Evolutionary conservation across 768 basidiomycete species (phyloP).

Genomic region (Termitomyces sp.): DNA sequence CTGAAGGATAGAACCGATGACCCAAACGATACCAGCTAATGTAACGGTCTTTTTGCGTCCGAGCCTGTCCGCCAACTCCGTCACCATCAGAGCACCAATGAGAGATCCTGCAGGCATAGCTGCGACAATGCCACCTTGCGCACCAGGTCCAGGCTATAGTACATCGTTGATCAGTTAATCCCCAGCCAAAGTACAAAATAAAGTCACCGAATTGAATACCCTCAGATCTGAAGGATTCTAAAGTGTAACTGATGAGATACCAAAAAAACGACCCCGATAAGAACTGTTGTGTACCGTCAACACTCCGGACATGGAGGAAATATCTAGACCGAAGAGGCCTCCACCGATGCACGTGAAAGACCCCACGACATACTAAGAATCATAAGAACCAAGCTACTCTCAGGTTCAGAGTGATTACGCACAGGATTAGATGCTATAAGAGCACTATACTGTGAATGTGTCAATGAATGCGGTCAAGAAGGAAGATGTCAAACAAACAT

Average conservation of each 20-base stretch:
- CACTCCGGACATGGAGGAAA: constrained; percentile 79
- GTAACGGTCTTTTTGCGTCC: constrained; percentile 68
- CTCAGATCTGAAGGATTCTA: constrained; percentile 34
- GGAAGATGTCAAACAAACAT: background rate
- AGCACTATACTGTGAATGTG: constrained; percentile 38
- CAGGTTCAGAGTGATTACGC: background rate
- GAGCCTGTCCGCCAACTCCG: constrained; percentile 55
- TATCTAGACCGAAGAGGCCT: constrained; percentile 76
- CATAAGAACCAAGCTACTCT: background rate
- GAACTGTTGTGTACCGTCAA: constrained; percentile 36
- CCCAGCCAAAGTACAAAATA: too few species aligned
- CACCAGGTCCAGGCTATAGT: constrained; percentile 41
- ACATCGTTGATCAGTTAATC: background rate
- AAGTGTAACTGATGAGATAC: background rate
- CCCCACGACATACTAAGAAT: constrained; percentile 62
- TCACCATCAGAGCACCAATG: constrained; percentile 58
- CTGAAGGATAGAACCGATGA: constrained; percentile 71
- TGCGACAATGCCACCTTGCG: constrained; percentile 73
- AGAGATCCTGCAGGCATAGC: constrained; percentile 76
- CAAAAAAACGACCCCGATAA: background rate
- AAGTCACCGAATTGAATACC: constrained; percentile 28
- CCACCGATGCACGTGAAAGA: constrained; percentile 81
- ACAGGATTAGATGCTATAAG: constrained; percentile 58
- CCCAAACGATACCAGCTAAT: constrained; percentile 63
- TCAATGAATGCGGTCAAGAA: background rate